phyloP scores from a whole-genome alignment of 345 rosid genomes.

The Moricandia moricandioides region DNA sequence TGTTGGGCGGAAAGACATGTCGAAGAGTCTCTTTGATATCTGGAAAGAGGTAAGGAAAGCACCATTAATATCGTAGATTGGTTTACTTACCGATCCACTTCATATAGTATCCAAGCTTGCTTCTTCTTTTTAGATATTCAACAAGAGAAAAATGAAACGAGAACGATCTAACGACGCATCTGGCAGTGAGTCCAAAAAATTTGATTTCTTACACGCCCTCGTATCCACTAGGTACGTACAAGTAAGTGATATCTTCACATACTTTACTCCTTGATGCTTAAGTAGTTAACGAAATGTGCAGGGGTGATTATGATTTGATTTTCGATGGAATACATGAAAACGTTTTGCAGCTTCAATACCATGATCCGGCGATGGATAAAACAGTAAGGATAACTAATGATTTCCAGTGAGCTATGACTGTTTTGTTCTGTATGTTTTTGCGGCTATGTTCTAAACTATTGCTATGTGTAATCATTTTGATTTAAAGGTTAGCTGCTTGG shows the following conservation, averaged over 20 bases:
- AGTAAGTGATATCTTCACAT: constrained; percentile 2
- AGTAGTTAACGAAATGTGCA: constrained; percentile 45
- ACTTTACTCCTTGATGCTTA: constrained; percentile 19
- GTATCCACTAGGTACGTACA: constrained; percentile 64
- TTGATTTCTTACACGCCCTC: constrained; percentile 61
- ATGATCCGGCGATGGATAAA: constrained; percentile 92
- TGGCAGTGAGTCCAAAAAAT: constrained; percentile 46
- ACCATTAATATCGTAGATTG: neutral
- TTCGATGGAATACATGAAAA: constrained; percentile 89
- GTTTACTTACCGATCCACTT: constrained; percentile 1
- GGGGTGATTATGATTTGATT: constrained; percentile 87
- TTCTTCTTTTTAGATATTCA: constrained; percentile 61
- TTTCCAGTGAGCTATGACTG: constrained; percentile 12
- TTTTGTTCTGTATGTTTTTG: constrained; percentile 17
- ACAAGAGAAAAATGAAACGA: constrained; percentile 60
- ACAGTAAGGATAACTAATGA: constrained; percentile 55
- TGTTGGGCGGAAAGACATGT: constrained; percentile 86
- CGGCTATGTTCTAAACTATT: constrained; percentile 8
- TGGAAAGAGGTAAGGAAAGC: constrained; percentile 80
- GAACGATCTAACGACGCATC: constrained; percentile 38
- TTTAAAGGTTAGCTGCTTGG: constrained; percentile 72
- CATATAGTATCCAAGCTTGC: constrained; percentile 18
- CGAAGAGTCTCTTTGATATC: constrained; percentile 77
- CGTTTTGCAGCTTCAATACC: constrained; percentile 78
- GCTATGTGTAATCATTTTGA: constrained; percentile 25